phyloP scores from a whole-genome alignment of 2,329 filamentous ascomycete genomes.

The Chaetomiaceae sp. region DNA sequence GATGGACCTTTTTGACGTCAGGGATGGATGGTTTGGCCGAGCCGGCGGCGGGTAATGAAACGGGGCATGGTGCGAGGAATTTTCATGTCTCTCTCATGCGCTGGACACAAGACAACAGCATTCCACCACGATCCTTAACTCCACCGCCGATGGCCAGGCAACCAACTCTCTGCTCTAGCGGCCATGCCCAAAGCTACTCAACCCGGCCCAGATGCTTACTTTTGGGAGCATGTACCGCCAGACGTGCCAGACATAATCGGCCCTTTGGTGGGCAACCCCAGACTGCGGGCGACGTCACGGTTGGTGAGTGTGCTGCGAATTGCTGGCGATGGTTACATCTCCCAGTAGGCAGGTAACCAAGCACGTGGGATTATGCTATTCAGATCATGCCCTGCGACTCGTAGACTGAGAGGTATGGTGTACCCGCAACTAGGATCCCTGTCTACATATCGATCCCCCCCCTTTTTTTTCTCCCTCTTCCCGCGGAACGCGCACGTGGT shows the following conservation, averaged over 20 bases:
- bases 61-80: not conserved
- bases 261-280: constrained; percentile 9
- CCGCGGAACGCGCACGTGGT: constrained; percentile 4
- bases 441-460: not conserved
- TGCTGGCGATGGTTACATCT: constrained; percentile 11
- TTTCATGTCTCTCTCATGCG: not conserved
- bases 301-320: not conserved
- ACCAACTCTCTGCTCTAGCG: not conserved
- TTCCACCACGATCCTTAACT: not conserved
- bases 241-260: constrained; percentile 7
- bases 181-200: not conserved
- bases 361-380: not conserved
- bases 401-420: not conserved
- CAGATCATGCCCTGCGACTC: not conserved
- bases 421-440: no score
- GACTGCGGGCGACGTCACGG: not conserved
- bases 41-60: not conserved
- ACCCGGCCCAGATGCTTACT: not conserved
- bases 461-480: no score
- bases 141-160: not conserved
- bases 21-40: not conserved
- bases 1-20: not conserved
- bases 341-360: not conserved
- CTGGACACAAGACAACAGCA: not conserved
- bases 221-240: not conserved